Conservation (phyloP, 495 filamentous ascomycete genomes). For the Aspergillus leporis region DNA sequence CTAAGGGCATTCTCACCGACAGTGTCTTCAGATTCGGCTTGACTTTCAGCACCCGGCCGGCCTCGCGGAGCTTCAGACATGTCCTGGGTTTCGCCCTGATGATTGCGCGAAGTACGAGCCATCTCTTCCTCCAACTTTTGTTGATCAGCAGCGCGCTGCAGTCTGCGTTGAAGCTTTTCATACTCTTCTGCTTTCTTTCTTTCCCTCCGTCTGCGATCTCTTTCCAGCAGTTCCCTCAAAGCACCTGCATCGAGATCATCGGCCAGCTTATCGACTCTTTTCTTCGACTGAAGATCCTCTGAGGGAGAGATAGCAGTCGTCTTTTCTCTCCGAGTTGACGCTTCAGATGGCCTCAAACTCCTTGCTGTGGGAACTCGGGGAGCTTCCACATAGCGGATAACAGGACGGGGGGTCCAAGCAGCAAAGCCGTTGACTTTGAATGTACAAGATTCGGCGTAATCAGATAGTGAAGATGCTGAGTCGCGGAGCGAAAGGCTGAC, state of each 20-base stretch:
- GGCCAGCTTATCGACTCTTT: constrained; percentile 75
- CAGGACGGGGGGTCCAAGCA: constrained; percentile 75
- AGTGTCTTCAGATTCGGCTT: constrained; percentile 6
- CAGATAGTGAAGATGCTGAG: constrained; percentile 72
- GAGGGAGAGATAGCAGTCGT: constrained; percentile 48
- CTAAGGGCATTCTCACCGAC: background rate
- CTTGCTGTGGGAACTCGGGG: constrained; percentile 48
- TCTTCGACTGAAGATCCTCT: constrained; percentile 65
- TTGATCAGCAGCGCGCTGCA: constrained; percentile 69
- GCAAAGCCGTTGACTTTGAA: constrained; percentile 76
- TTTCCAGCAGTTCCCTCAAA: constrained; percentile 79
- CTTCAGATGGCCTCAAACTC: constrained; percentile 37
- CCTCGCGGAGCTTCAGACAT: constrained; percentile 10
- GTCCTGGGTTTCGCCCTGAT: constrained; percentile 5
- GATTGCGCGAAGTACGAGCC: background rate
- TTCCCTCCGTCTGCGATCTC: constrained; percentile 76
- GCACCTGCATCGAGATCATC: constrained; percentile 79
- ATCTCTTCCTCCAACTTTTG: constrained; percentile 45
- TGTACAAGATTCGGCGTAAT: constrained; percentile 64
- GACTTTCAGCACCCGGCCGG: constrained; percentile 6
- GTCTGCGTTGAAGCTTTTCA: constrained; percentile 65
- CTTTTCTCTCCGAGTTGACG: constrained; percentile 42
- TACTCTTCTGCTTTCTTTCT: constrained; percentile 70
- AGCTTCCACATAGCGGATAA: constrained; percentile 69
- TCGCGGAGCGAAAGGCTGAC: constrained; percentile 70